Evolutionary conservation across 1,284 basidiomycete genomes (phyloP).

Genomic region (Volvariella volvacea): DNA sequence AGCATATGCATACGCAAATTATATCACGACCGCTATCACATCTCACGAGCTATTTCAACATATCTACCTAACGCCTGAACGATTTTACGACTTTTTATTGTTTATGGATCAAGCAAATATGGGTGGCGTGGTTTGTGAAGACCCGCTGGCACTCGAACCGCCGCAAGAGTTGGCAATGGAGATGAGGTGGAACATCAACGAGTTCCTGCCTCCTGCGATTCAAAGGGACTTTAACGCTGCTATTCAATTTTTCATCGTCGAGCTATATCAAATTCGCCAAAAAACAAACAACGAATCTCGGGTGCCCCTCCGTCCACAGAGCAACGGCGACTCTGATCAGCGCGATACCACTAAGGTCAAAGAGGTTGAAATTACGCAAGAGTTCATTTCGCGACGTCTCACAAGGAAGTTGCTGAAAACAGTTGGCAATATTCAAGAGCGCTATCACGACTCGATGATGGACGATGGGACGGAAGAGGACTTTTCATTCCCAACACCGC

Average conservation of each 20-base stretch:
- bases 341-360: constrained; percentile 63
- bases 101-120: constrained; percentile 97
- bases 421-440: constrained; percentile 63
- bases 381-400: constrained; percentile 76
- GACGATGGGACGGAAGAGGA: constrained; percentile 52
- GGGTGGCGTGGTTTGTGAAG: constrained; percentile 83
- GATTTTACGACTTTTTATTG: constrained; percentile 92
- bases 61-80: constrained; percentile 80
- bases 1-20: constrained; percentile 92
- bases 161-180: constrained; percentile 69
- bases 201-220: constrained; percentile 82
- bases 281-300: constrained; percentile 53
- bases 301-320: constrained; percentile 71
- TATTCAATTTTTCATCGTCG: constrained; percentile 82
- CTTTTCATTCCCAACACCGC: constrained; percentile 81
- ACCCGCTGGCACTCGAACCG: constrained; percentile 61
- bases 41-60: constrained; percentile 96
- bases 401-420: constrained; percentile 78
- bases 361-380: constrained; percentile 62
- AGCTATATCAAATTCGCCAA: constrained; percentile 78
- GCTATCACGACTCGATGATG: constrained; percentile 55
- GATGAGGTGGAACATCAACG: constrained; percentile 94
- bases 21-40: constrained; percentile 90
- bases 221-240: constrained; percentile 75
- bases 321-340: constrained; percentile 60